Evolutionary conservation across 2,329 filamentous ascomycete genomes (phyloP).

Genomic region (Beauveria medogensis): DNA sequence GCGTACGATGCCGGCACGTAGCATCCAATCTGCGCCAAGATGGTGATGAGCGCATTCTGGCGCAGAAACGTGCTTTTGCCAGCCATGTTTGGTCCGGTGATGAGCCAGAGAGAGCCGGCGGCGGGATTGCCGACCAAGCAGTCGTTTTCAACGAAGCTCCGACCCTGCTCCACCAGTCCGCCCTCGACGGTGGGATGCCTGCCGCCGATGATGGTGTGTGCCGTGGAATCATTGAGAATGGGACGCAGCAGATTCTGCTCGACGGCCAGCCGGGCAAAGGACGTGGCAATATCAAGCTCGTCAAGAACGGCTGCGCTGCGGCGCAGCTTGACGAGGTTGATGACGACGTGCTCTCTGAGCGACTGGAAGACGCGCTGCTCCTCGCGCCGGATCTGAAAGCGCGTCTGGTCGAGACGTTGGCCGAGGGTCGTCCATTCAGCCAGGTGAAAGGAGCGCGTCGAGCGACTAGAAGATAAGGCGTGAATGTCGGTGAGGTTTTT

Average conservation of each 20-base stretch:
- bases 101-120: conserved; percentile 56
- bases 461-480: conserved; percentile 68
- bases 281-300: conserved; percentile 83
- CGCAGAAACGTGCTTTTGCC: conserved; percentile 94
- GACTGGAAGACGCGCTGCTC: conserved; percentile 72
- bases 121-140: conserved; percentile 65
- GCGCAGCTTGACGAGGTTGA: conserved; percentile 75
- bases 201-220: conserved; percentile 74
- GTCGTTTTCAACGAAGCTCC: conserved; percentile 78
- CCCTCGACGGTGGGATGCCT: conserved; percentile 89
- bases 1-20: conserved; percentile 87
- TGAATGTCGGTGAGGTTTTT: conserved; percentile 25
- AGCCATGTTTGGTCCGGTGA: conserved; percentile 94
- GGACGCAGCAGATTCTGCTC: conserved; percentile 71
- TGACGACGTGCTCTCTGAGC: conserved; percentile 68
- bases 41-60: conserved; percentile 89
- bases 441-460: conserved; percentile 76
- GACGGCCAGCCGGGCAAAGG: conserved; percentile 70
- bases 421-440: conserved; percentile 80
- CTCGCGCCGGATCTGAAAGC: conserved; percentile 70
- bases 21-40: conserved; percentile 85
- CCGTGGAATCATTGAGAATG: conserved; percentile 53
- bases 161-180: conserved; percentile 69
- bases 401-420: conserved; percentile 66
- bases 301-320: conserved; percentile 88